These are phyloP conservation scores for Dendrocalamus sinicus DNA, from an alignment of 176 grass and related monocot species.

Conservation along the genomic window DNA sequence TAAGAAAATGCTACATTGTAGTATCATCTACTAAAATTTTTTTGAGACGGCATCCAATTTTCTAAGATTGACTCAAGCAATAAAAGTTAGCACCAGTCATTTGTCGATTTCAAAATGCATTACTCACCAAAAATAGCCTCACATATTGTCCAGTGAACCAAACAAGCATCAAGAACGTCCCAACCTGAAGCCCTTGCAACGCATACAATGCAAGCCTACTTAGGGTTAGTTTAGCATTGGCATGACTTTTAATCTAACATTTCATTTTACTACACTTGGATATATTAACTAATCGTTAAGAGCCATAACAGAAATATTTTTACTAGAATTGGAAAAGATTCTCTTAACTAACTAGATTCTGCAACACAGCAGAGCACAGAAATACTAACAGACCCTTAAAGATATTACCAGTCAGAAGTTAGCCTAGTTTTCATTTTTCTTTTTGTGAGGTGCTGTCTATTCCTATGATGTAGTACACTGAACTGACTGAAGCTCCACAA, in stretches of 20 bases:
- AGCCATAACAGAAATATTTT: neutral
- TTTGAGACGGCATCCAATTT: constrained; percentile 15
- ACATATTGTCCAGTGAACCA: neutral
- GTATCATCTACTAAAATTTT: neutral
- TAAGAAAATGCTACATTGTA: neutral
- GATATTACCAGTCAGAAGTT: neutral
- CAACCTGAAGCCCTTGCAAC: neutral
- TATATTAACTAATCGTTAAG: neutral
- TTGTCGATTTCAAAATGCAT: neutral
- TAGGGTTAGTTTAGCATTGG: neutral
- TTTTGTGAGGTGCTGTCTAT: neutral
- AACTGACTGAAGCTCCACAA: neutral
- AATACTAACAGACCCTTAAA: neutral
- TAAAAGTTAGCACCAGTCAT: neutral
- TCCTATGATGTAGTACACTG: neutral
- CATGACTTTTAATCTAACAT: neutral
- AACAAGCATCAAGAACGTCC: neutral
- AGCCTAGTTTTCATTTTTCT: neutral
- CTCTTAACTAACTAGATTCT: neutral
- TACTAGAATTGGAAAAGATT: neutral
- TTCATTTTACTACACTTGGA: neutral
- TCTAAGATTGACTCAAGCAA: neutral
- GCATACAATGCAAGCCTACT: constrained; percentile 12
- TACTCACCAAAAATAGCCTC: neutral
- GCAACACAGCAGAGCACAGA: neutral